Percentiles rank a stretch among this genome's conserved stretches.
Evolutionary conservation across 371 early-diverging fungal genomes (phyloP).

Genomic region (Chytridiales sp.): DNA sequence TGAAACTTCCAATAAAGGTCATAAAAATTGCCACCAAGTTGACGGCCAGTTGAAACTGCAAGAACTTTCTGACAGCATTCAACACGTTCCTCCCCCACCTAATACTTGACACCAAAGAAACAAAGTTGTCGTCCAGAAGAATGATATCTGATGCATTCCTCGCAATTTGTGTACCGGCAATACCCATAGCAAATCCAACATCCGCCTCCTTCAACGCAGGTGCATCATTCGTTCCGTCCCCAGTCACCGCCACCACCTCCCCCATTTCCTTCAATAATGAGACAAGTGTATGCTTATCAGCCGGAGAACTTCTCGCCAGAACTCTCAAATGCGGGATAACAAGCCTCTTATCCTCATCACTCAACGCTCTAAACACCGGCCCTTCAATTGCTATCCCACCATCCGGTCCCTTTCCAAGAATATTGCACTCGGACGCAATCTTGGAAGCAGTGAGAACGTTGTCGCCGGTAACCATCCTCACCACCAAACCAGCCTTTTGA

Average conservation of each 20-base stretch:
- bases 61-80: conserved; percentile 93
- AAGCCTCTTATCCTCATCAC: conserved; percentile 74
- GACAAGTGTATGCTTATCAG: conserved; percentile 92
- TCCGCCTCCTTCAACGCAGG: conserved; percentile 96
- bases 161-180: conserved; percentile 95
- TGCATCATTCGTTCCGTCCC: conserved; percentile 98
- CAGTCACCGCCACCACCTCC: conserved; percentile 95
- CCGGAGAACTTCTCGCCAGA: conserved; percentile 89
- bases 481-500: conserved; percentile 86
- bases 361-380: conserved; percentile 79
- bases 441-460: conserved; percentile 90
- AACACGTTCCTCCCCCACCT: conserved; percentile 95
- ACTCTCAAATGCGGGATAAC: conserved; percentile 87
- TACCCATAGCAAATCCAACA: conserved; percentile 97
- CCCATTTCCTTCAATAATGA: conserved; percentile 79
- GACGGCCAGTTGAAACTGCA: conserved; percentile 96
- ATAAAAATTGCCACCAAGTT: conserved; percentile 86
- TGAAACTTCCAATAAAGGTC: conserved; percentile 46
- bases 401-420: conserved; percentile 78
- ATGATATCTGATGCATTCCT: conserved; percentile 92
- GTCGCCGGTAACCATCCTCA: conserved; percentile 98
- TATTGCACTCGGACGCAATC: conserved; percentile 90
- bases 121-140: conserved; percentile 91
- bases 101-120: conserved; percentile 84
- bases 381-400: conserved; percentile 84